phyloP scores from a whole-genome alignment of 345 rosid species.

The Reutealis trisperma region DNA sequence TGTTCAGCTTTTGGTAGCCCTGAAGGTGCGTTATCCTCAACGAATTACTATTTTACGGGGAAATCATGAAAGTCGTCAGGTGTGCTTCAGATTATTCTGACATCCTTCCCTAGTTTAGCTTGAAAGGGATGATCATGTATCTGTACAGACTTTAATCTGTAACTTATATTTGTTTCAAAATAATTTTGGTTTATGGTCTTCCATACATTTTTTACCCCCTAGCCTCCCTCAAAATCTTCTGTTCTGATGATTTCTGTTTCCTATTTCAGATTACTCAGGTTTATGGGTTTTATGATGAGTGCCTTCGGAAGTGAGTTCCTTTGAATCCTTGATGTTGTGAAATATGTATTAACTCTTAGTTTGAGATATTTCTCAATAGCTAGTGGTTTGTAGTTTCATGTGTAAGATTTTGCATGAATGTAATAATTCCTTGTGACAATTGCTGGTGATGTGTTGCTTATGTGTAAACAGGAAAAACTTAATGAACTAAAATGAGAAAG shows the following conservation, averaged over 20 bases:
- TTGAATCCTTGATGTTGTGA: slow-evolving; percentile 12
- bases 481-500: background rate
- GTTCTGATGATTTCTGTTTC: slow-evolving; percentile 24
- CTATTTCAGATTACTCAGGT: slow-evolving; percentile 92
- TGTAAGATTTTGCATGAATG: background rate
- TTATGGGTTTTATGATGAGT: slow-evolving; percentile 98
- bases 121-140: background rate
- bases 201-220: background rate
- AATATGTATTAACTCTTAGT: background rate
- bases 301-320: slow-evolving; percentile 88
- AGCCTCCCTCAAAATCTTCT: background rate
- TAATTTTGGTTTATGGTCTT: background rate
- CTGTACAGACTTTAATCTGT: background rate
- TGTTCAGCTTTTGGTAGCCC: slow-evolving; percentile 78
- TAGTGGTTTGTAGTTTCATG: background rate
- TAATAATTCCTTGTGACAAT: background rate
- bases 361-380: background rate
- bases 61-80: slow-evolving; percentile 99
- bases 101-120: background rate
- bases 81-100: slow-evolving; percentile 22
- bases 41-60: slow-evolving; percentile 94
- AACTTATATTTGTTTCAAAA: background rate
- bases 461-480: background rate
- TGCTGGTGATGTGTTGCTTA: background rate
- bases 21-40: slow-evolving; percentile 83